Base-by-base conservation (phyloP, 129 eudicot genomes). In the Tagetes patula region DNA sequence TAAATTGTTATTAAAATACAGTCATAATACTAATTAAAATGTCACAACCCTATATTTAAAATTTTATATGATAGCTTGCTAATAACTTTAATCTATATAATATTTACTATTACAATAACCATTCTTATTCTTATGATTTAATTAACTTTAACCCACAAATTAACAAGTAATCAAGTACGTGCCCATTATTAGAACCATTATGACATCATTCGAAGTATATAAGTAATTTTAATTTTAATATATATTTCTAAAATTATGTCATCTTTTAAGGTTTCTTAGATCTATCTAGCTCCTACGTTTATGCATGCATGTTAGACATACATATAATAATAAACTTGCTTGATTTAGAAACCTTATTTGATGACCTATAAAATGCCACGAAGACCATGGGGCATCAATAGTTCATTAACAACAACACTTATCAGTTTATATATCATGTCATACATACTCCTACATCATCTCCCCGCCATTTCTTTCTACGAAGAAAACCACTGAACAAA, bases 401-500 rank as follows among this genome's bases (percentile, higher is more conserved):
- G 75, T 59, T 71, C n/a, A 12, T 52, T 39, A 52, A n/a, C 53
- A 43, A 8, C 2, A 43, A 8, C 48, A 27, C 7, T 45, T 20
- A 30, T n/a, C 59, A 46, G 4, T 61, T 33, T 13, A 6, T 50
- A 46, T 20, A 20, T 20, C 27, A 20, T 20, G 27, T 61, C 76
- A 74, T 69, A 43, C 27, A 43, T 9, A 32, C 45, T 73, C 87
- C 93, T 82, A 88, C 42, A 70, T 83, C 84, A 56, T 63, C 95
- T 88, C 90, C 88, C 86, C 86, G 70, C 95, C 95, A 83, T 88
- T 82, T 85, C 90, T 88, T 83, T 77, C 65, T 58, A 77, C 82
- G 53, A 70, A 58, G 62, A 69, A 72, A 79, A 50, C 62, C 73
- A 66, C 49, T 43, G 31, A 72, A 67, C 64, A 32, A 11, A 70